These are phyloP conservation scores for Tricholoma bakamatsutake DNA, from an alignment of 768 basidiomycete genomes.

Conservation along the genomic window DNA sequence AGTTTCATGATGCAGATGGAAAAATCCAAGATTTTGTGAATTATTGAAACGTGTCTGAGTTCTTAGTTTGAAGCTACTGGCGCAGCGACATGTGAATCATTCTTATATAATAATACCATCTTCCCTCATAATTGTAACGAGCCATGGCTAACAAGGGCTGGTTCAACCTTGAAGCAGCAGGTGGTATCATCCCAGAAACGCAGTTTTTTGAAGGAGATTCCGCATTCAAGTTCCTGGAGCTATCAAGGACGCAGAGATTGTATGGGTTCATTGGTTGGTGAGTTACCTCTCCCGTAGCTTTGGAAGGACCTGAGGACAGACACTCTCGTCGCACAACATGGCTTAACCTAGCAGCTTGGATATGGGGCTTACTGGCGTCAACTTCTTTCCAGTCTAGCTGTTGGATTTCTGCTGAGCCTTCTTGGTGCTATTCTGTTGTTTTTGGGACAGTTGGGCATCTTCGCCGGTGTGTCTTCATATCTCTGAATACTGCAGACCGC, in stretches of 20 bases:
- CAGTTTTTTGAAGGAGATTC: slow-evolving; percentile 88
- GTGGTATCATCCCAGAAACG: slow-evolving; percentile 60
- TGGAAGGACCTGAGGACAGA: neutral
- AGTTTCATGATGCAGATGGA: neutral
- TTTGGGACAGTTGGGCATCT: slow-evolving; percentile 58
- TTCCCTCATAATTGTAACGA: neutral
- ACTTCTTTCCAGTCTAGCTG: slow-evolving; percentile 43
- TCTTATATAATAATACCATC: neutral
- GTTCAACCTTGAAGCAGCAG: slow-evolving; percentile 77
- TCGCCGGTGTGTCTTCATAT: slow-evolving; percentile 55
- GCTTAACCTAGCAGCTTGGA: neutral
- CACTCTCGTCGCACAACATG: neutral
- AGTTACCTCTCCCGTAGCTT: slow-evolving; percentile 17
- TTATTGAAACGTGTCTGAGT: neutral
- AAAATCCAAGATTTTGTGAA: neutral
- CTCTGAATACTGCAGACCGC: neutral
- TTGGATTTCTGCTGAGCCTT: slow-evolving; percentile 77
- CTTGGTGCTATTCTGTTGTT: slow-evolving; percentile 77
- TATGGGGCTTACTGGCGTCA: neutral
- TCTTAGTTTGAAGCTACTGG: neutral
- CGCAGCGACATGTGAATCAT: neutral
- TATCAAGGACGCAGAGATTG: slow-evolving; percentile 74
- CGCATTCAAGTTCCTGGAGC: slow-evolving; percentile 73
- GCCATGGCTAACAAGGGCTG: slow-evolving; percentile 68
- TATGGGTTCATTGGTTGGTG: slow-evolving; percentile 87